Evolutionary conservation across 352 stramenopile genomes (phyloP).

Genomic region (Globisporangium middletonii): DNA sequence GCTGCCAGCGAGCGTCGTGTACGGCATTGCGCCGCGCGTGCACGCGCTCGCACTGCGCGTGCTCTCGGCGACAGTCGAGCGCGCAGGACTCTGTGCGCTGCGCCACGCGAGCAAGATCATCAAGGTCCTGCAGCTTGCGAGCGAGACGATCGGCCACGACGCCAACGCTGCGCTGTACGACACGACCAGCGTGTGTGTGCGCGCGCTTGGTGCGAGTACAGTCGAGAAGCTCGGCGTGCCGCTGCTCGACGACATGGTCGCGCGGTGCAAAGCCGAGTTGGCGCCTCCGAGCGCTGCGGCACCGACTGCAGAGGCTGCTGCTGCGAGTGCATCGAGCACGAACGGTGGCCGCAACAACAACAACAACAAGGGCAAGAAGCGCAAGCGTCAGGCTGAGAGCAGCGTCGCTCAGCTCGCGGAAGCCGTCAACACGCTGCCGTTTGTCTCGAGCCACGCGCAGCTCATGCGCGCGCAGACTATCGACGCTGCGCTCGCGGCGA

Average conservation of each 20-base stretch:
- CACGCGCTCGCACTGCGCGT: conserved; percentile 38
- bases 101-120: conserved; percentile 63
- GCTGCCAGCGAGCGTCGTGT: conserved; percentile 66
- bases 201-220: conserved; percentile 53
- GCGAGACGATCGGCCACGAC: conserved; percentile 29
- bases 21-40: conserved; percentile 53
- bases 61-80: conserved; percentile 35
- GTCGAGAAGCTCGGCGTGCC: conserved; percentile 67
- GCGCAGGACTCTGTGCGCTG: conserved; percentile 52
- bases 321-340: neutral
- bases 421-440: conserved; percentile 25
- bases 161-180: conserved; percentile 42
- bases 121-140: conserved; percentile 52
- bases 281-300: conserved; percentile 12
- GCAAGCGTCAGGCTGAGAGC: conserved; percentile 58
- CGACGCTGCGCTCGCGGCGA: conserved; percentile 38
- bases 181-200: conserved; percentile 42
- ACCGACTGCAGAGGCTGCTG: conserved; percentile 11
- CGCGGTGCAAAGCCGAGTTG: conserved; percentile 46
- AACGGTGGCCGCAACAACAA: conserved; percentile 6
- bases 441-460: conserved; percentile 56
- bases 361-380: conserved; percentile 74
- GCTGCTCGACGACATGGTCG: conserved; percentile 53
- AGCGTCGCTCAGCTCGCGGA: conserved; percentile 38
- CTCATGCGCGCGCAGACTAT: conserved; percentile 32